Percentiles rank a stretch among this genome's conserved stretches.
phyloP scores from a whole-genome alignment of 2,329 filamentous ascomycete species.

The Beauveria pseudobassiana region DNA sequence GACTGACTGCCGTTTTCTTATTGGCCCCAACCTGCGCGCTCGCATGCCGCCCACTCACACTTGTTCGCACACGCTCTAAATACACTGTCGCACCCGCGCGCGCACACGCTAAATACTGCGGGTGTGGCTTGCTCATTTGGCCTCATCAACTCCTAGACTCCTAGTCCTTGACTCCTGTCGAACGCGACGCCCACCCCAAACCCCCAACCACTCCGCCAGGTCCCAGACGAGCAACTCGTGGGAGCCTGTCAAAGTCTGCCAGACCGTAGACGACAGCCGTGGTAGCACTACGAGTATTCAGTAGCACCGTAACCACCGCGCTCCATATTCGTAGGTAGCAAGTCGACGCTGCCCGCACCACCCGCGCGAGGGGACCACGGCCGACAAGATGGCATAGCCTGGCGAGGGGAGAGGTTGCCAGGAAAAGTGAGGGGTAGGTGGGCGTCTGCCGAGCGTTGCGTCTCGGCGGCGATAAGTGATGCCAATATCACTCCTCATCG shows the following conservation, averaged over 20 bases:
- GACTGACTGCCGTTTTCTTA: neutral
- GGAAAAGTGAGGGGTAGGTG: neutral
- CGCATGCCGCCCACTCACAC: constrained; percentile 1
- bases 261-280: neutral
- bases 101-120: constrained; percentile 3
- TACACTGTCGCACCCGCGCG: constrained; percentile 10
- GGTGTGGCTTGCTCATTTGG: constrained; percentile 3
- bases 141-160: neutral
- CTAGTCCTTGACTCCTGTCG: neutral
- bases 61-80: constrained; percentile 1
- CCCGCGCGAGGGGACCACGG: neutral
- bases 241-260: neutral
- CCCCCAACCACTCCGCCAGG: neutral
- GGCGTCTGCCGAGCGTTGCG: neutral
- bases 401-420: neutral
- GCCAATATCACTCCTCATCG: neutral
- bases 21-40: neutral
- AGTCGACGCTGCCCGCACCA: neutral
- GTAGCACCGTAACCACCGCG: neutral
- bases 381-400: neutral
- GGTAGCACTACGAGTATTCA: neutral
- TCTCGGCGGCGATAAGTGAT: neutral
- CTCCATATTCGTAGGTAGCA: neutral
- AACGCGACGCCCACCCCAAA: neutral
- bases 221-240: neutral